These are phyloP conservation scores for Ceratorhiza oryzae-sativae DNA, from an alignment of 1,284 basidiomycete genomes.

Conservation along the genomic window DNA sequence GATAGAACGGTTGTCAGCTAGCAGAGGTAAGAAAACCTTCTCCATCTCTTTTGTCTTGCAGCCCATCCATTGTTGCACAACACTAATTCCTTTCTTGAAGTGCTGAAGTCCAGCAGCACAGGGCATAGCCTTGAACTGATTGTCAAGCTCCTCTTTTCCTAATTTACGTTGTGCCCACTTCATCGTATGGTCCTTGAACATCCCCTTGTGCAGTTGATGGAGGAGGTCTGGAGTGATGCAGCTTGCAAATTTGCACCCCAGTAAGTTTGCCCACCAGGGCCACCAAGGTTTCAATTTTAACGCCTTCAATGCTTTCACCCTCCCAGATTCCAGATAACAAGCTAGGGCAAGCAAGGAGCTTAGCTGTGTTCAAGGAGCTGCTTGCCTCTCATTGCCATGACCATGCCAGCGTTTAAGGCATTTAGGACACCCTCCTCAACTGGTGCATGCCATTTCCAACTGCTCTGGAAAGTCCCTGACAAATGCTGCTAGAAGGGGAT, in stretches of 20 bases:
- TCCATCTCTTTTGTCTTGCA: slow-evolving; percentile 20
- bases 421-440: slow-evolving; percentile 14
- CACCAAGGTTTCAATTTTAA: not conserved
- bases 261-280: slow-evolving; percentile 16
- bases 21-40: slow-evolving; percentile 8
- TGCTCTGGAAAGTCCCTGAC: slow-evolving; percentile 39
- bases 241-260: slow-evolving; percentile 42
- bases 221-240: slow-evolving; percentile 48
- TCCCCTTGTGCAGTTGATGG: slow-evolving; percentile 50
- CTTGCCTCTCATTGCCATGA: not conserved
- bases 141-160: not conserved
- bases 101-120: not conserved
- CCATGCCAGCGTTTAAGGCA: slow-evolving; percentile 3
- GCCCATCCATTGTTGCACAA: slow-evolving; percentile 5
- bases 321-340: not conserved
- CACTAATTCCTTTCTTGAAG: not conserved
- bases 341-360: not conserved
- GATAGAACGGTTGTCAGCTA: not conserved
- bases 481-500: slow-evolving; percentile 43
- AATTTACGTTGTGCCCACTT: not conserved
- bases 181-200: slow-evolving; percentile 48
- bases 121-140: not conserved
- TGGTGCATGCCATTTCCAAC: slow-evolving; percentile 34
- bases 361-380: not conserved
- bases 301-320: not conserved